Evolutionary conservation across 202 grass and related monocot genomes (phyloP), one percentile per base, ranked within the genome.

Genomic region (Dendrocalamus latiflorus): DNA sequence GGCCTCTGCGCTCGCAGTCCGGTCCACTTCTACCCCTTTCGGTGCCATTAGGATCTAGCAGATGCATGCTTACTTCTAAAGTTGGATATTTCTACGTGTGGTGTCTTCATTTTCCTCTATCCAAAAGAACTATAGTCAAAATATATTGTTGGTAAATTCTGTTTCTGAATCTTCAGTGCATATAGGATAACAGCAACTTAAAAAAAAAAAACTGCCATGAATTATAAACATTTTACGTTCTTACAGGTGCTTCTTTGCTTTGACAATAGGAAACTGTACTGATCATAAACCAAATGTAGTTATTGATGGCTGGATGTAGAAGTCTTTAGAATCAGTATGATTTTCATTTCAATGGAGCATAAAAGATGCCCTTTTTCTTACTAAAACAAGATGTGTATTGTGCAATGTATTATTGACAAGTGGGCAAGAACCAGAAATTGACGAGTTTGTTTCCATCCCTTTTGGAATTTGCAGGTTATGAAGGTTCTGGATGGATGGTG

Each of bases 11-110:
- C 68, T 55, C 22, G 69, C 84, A 80, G 74, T 57, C 74, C 84
- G 74, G 80, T 79, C 88, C 88, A 90, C 84, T 63, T 90, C 21
- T 28, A 70, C 41, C 80, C 62, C 84, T 90, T 90, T 90, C 88
- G 84, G 88, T 58, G 80, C 75, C 75, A 84, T 63, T 74, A 80
- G 63, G 74, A 87, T 87, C 84, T 61, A 83, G 81, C 78, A 11
- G 7, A 62, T 83, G n/a, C n/a, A 22, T 68, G 42, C 74, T 83
- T 75, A 47, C 68, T 65, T 2, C 33, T 38, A 20, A 50, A 72
- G 64, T 15, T 81, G 36, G 77, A 62, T 8, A 14, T 62, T 79
- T 77, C 58, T 44, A 4, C 30, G 3, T 72, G 56, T 18, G 15
- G 26, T 20, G 14, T 30, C 60, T 54, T 70, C 26, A 15, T 60